Conservation (phyloP, 441 rosid genomes). For the Gossypium aridum region DNA sequence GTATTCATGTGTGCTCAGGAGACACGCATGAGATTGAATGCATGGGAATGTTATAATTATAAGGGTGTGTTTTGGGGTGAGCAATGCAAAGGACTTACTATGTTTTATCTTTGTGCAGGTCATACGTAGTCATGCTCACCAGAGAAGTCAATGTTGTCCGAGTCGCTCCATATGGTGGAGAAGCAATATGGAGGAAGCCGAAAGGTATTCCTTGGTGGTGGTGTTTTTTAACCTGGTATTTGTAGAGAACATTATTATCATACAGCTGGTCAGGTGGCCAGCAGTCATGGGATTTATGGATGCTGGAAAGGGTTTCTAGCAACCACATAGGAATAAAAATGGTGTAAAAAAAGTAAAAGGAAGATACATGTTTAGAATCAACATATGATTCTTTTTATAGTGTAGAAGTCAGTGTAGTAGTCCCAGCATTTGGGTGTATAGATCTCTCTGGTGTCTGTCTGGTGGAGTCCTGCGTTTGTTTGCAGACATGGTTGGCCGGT, state of each 20-base stretch:
- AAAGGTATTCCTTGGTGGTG: conserved; percentile 27
- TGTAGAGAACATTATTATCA: conserved; percentile 15
- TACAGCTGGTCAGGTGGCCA: conserved; percentile 33
- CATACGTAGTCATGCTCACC: conserved; percentile 57
- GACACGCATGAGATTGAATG: background rate
- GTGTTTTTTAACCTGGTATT: conserved; percentile 23
- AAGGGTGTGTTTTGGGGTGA: background rate
- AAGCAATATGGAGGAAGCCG: conserved; percentile 40
- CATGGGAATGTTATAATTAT: background rate
- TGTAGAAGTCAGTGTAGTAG: conserved; percentile 4
- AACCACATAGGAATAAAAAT: conserved; percentile 33
- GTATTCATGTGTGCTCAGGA: background rate
- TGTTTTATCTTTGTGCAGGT: conserved; percentile 43
- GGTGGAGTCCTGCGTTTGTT: conserved; percentile 44
- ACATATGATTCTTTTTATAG: conserved; percentile 62
- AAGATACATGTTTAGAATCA: conserved; percentile 46
- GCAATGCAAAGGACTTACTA: background rate
- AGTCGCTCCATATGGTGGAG: conserved; percentile 44
- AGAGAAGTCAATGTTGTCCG: conserved; percentile 50
- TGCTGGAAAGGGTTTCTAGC: conserved; percentile 45
- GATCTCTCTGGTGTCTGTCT: conserved; percentile 49
- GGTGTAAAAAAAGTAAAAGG: conserved; percentile 14
- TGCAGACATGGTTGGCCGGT: conserved; percentile 24
- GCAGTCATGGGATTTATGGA: conserved; percentile 41
- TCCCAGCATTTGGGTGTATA: conserved; percentile 59